Conservation (phyloP, 2,329 filamentous ascomycete genomes). For the Trichophyton schoenleinii region DNA sequence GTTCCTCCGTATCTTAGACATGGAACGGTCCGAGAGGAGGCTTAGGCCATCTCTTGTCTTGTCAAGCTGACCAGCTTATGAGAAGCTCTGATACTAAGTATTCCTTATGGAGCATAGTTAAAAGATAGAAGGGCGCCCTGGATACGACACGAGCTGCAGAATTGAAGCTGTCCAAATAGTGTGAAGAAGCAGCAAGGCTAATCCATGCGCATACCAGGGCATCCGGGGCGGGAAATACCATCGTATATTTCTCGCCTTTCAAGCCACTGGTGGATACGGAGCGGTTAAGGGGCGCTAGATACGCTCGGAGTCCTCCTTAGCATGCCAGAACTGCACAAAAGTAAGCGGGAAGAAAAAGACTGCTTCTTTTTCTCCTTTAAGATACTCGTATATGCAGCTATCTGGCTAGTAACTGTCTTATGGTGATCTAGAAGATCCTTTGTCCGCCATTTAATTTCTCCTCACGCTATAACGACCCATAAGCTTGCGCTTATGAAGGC, state of each 20-base stretch:
- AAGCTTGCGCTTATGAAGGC: neutral
- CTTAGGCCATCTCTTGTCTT: neutral
- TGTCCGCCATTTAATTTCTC: neutral
- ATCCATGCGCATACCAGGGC: neutral
- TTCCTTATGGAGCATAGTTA: neutral
- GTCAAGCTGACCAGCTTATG: neutral
- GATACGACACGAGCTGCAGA: neutral
- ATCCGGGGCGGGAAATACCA: too few relatives aligned
- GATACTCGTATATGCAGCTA: too few relatives aligned
- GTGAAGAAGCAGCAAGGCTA: neutral
- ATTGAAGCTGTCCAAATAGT: neutral
- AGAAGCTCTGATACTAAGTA: neutral
- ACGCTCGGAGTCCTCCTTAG: neutral
- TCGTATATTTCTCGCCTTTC: neutral
- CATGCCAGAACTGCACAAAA: too few relatives aligned
- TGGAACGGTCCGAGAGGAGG: neutral
- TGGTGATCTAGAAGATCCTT: neutral
- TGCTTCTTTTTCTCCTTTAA: too few relatives aligned
- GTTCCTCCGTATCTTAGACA: neutral
- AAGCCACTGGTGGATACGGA: neutral
- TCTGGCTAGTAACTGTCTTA: too few relatives aligned
- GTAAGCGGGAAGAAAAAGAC: too few relatives aligned
- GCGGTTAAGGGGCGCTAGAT: neutral
- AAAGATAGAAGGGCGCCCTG: neutral
- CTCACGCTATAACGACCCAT: neutral